Conservation (phyloP, 768 basidiomycete species). For the Pisolithus microcarpus region DNA sequence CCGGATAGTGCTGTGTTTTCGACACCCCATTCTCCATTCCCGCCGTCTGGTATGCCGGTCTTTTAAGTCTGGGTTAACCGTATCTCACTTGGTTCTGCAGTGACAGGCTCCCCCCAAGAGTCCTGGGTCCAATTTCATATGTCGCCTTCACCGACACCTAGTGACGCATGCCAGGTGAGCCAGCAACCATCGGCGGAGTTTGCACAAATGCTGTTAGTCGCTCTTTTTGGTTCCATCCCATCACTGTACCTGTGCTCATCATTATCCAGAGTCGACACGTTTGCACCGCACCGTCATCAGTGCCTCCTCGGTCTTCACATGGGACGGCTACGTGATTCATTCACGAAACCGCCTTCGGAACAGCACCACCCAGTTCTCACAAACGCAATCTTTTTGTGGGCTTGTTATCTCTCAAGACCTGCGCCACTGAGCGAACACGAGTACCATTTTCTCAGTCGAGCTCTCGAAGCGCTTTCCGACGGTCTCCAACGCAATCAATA, state of each 20-base stretch:
- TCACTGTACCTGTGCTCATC: slow-evolving; percentile 3
- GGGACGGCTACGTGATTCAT: slow-evolving; percentile 55
- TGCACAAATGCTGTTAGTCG: slow-evolving; percentile 56
- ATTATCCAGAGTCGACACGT: slow-evolving; percentile 57
- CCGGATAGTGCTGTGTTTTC: slow-evolving; percentile 46
- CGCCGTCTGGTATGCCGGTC: slow-evolving; percentile 38
- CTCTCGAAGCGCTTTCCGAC: slow-evolving; percentile 56
- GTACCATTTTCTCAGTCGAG: slow-evolving; percentile 57
- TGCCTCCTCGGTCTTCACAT: slow-evolving; percentile 66
- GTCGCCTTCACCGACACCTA: slow-evolving; percentile 49
- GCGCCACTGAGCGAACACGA: slow-evolving; percentile 66
- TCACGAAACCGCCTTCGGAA: slow-evolving; percentile 45
- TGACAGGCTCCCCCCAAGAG: slow-evolving; percentile 43
- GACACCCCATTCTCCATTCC: slow-evolving; percentile 53
- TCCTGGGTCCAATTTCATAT: slow-evolving; percentile 44
- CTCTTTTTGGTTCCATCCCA: slow-evolving; percentile 2
- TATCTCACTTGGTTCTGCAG: slow-evolving; percentile 19
- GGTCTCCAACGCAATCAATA: slow-evolving; percentile 51
- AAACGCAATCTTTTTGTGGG: slow-evolving; percentile 79
- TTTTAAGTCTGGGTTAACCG: neutral
- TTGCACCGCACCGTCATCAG: slow-evolving; percentile 68
- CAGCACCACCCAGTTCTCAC: slow-evolving; percentile 72
- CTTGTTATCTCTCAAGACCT: slow-evolving; percentile 71
- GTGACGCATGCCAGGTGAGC: slow-evolving; percentile 40
- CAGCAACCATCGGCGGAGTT: slow-evolving; percentile 51